These are phyloP conservation scores for Diaporthe destruens DNA, from an alignment of 2,329 filamentous ascomycete genomes.

Conservation along the genomic window DNA sequence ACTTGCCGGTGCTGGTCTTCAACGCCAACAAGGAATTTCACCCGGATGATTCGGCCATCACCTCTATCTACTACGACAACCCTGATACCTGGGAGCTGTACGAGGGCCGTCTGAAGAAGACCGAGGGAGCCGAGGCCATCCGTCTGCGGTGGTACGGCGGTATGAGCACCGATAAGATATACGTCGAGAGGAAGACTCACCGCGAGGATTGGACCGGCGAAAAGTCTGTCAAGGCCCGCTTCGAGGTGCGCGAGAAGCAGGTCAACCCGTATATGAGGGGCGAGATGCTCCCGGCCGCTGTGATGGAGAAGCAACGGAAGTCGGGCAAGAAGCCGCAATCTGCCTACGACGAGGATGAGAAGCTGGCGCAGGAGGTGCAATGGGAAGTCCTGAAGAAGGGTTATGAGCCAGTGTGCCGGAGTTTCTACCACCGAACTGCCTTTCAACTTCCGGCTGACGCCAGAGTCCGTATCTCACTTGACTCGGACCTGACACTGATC, in stretches of 20 bases:
- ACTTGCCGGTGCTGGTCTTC: slow-evolving; percentile 96
- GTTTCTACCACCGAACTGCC: slow-evolving; percentile 97
- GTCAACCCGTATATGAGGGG: slow-evolving; percentile 92
- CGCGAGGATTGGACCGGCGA: slow-evolving; percentile 99
- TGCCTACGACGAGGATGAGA: slow-evolving; percentile 91
- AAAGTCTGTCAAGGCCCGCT: slow-evolving; percentile 98
- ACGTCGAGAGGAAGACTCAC: slow-evolving; percentile 97
- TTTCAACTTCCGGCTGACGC: slow-evolving; percentile 98
- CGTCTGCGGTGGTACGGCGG: slow-evolving; percentile 97
- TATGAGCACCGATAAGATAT: slow-evolving; percentile 95
- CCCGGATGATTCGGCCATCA: slow-evolving; percentile 89
- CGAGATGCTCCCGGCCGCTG: slow-evolving; percentile 83
- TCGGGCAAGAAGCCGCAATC: slow-evolving; percentile 95
- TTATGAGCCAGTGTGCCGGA: slow-evolving; percentile 89
- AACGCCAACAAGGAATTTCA: slow-evolving; percentile 98
- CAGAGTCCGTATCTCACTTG: slow-evolving; percentile 93
- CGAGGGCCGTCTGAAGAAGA: slow-evolving; percentile 94
- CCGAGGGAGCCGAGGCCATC: slow-evolving; percentile 96
- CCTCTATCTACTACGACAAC: slow-evolving; percentile 99
- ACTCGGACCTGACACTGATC: slow-evolving; percentile 95
- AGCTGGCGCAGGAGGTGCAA: slow-evolving; percentile 90
- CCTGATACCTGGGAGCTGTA: slow-evolving; percentile 94
- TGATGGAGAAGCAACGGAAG: slow-evolving; percentile 97
- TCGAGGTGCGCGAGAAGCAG: slow-evolving; percentile 96
- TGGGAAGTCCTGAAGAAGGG: slow-evolving; percentile 91